phyloP scores from a whole-genome alignment of 176 grass and related monocot species.

The Oryza punctata region DNA sequence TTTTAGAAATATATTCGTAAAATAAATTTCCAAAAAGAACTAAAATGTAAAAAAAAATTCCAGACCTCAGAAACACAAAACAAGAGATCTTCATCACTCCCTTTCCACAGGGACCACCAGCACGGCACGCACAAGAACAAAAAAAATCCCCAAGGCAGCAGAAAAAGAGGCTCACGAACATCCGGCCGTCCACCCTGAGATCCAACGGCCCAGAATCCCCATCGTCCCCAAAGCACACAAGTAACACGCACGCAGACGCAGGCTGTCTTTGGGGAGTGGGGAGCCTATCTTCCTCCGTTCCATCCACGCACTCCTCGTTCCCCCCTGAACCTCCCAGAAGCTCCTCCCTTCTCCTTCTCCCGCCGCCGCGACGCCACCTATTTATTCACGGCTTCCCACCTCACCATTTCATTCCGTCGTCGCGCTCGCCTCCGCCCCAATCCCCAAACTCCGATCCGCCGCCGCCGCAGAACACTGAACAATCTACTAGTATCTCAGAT shows the following conservation, averaged over 20 bases:
- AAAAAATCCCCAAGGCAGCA: no score
- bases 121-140: no score
- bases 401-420: neutral
- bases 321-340: slow-evolving; percentile 53
- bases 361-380: neutral
- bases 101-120: no score
- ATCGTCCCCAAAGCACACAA: neutral
- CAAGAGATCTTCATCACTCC: no score
- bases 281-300: no score
- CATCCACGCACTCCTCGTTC: slow-evolving; percentile 20
- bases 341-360: neutral
- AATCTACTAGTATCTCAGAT: neutral
- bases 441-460: neutral
- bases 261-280: no score
- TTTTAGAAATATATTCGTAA: no score
- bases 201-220: neutral
- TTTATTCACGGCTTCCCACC: neutral
- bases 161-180: no score
- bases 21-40: no score
- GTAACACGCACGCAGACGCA: no score
- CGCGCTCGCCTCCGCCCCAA: neutral
- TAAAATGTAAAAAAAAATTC: no score
- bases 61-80: no score
- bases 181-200: neutral
- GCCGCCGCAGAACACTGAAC: neutral